These are phyloP conservation scores for Asterophora parasitica DNA, from an alignment of 768 basidiomycete genomes.

Conservation along the genomic window DNA sequence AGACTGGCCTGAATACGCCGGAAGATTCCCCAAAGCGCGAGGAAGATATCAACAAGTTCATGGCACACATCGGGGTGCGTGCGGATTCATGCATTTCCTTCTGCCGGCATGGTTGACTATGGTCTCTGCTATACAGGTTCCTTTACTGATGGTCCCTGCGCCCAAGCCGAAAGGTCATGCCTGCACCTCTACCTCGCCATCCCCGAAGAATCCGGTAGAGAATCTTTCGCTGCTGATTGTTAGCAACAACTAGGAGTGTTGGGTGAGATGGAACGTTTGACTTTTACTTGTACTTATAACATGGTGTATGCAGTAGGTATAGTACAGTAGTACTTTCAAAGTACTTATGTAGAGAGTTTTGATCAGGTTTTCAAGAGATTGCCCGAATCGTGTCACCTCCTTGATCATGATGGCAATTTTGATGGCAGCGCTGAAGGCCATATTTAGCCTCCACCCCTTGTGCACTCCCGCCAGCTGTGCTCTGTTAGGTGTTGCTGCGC, in stretches of 20 bases:
- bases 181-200: slow-evolving; percentile 18
- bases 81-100: slow-evolving; percentile 10
- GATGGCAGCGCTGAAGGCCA: no score
- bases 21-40: slow-evolving; percentile 13
- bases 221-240: slow-evolving; percentile 17
- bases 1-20: slow-evolving; percentile 6
- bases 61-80: slow-evolving; percentile 46
- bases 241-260: slow-evolving; percentile 2
- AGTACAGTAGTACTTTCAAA: no score
- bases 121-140: slow-evolving; percentile 23
- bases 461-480: no score
- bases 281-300: no score
- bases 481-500: slow-evolving; percentile 17
- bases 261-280: no score
- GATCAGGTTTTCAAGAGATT: no score
- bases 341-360: no score
- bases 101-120: background rate
- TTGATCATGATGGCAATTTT: no score
- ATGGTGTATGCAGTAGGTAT: no score
- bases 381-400: no score
- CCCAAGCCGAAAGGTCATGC: slow-evolving; percentile 23
- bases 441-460: no score
- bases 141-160: slow-evolving; percentile 37
- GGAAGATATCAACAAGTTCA: slow-evolving; percentile 39
- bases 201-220: slow-evolving; percentile 21